phyloP scores from a whole-genome alignment of 83 land plant genomes.

The Larix sibirica region DNA sequence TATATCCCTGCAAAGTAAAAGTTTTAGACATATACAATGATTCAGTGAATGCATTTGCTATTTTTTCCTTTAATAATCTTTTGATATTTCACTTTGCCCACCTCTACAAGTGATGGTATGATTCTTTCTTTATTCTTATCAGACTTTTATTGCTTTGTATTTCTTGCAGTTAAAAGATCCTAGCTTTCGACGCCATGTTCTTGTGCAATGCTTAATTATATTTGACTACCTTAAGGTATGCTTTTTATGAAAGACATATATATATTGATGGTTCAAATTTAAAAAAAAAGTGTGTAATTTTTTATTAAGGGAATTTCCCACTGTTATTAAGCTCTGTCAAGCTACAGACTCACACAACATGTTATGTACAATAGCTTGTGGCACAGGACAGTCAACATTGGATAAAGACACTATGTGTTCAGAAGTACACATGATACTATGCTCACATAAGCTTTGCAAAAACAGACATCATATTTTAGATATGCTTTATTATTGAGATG shows the following conservation, averaged over 20 bases:
- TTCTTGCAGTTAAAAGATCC: slow-evolving; percentile 88
- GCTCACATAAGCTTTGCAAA: background rate
- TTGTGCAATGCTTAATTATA: slow-evolving; percentile 93
- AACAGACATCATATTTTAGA: background rate
- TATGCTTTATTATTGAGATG: too few relatives aligned
- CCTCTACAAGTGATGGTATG: background rate
- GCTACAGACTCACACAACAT: background rate
- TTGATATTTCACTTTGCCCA: background rate
- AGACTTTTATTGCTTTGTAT: background rate
- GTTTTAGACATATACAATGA: background rate
- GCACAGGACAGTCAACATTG: background rate
- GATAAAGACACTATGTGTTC: background rate
- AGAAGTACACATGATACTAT: background rate
- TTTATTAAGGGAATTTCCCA: background rate
- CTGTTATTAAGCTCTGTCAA: background rate
- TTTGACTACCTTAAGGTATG: slow-evolving; percentile 93
- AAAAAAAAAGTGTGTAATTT: background rate
- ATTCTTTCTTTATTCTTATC: background rate
- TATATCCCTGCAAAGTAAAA: background rate
- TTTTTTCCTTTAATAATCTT: background rate
- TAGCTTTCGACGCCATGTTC: slow-evolving; percentile 92
- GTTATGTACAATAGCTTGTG: background rate
- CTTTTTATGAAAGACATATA: background rate
- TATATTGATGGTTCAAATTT: too few relatives aligned
- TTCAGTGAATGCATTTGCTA: background rate